These are phyloP conservation scores for Priceomyces medius DNA, from an alignment of 805 yeast species.

Conservation along the genomic window DNA sequence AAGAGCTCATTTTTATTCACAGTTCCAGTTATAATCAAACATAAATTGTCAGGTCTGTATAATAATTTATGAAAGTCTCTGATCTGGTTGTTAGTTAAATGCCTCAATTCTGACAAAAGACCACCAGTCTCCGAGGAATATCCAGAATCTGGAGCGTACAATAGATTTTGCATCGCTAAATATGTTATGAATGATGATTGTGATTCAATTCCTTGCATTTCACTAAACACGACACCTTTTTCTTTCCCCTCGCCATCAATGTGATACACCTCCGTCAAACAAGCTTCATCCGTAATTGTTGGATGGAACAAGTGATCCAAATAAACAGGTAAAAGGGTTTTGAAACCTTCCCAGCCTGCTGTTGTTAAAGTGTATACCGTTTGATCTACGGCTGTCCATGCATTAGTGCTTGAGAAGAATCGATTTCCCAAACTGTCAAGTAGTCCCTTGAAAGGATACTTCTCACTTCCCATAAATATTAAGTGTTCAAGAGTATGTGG, in stretches of 20 bases:
- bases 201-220: slow-evolving; percentile 91
- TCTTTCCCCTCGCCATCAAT: slow-evolving; percentile 88
- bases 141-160: slow-evolving; percentile 64
- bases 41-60: slow-evolving; percentile 82
- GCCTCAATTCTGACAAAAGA: slow-evolving; percentile 69
- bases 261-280: slow-evolving; percentile 92
- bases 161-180: slow-evolving; percentile 56
- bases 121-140: slow-evolving; percentile 96
- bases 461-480: slow-evolving; percentile 89
- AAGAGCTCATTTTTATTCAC: slow-evolving; percentile 75
- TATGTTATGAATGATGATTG: slow-evolving; percentile 68
- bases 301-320: slow-evolving; percentile 85
- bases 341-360: slow-evolving; percentile 97
- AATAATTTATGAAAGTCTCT: slow-evolving; percentile 66
- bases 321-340: slow-evolving; percentile 78
- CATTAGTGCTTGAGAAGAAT: slow-evolving; percentile 84
- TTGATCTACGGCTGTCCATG: slow-evolving; percentile 96
- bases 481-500: slow-evolving; percentile 96
- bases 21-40: slow-evolving; percentile 82
- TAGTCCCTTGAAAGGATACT: slow-evolving; percentile 88
- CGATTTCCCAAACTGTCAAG: slow-evolving; percentile 83
- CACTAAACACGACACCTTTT: slow-evolving; percentile 95
- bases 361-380: slow-evolving; percentile 89
- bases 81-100: slow-evolving; percentile 70
- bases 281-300: slow-evolving; percentile 84